Base-by-base conservation (phyloP, 2,329 filamentous ascomycete genomes). In the Botrytis squamosa region DNA sequence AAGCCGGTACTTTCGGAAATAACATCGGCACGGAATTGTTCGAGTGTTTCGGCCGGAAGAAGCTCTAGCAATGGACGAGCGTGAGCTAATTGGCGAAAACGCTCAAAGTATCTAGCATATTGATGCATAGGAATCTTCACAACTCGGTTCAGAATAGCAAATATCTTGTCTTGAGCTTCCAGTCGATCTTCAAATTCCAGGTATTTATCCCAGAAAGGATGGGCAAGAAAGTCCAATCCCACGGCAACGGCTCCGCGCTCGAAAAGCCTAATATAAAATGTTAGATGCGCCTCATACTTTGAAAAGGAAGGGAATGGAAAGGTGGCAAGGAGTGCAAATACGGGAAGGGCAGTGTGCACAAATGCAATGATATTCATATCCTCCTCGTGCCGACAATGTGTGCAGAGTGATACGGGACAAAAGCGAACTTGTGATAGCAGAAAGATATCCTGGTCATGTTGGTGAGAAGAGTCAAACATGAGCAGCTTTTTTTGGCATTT, bases 181-280 rank as follows among this genome's bases (percentile, higher is more conserved):
- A 95, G 87, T 2, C 95, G 92, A 82, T 98, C 95, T 82, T 98
- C 96, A 80, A 97, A 98, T 81, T 98, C 96, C 76, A 99, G 90
- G 81, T 97, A 99, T 84, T 97, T 98, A 83, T 99, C 96, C 96
- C 96, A 99, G 84, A 99, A 98, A 1, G 94, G 94, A 81, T 98
- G 94, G 3, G 95, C 92, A 44, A 97, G 87, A 81, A 97, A 99
- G 83, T 99, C 96, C 29, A 98, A 88, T 25, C 96, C 96, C 59
- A 97, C 94, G 79, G 89, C 91, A 44, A 88, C 88, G 42, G 94
- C 93, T 76, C 92, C 96, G 77, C 96, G 93, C 82, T 99, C 95
- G 81, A 98, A 98, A 14, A 98, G 88, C 78, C 96, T 99, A 82
- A 70, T 40, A 62, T 25, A 9, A 25, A 72, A 65, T 75, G 75